Conservation (phyloP, 306 rosid species). For the Clitoria ternatea region DNA sequence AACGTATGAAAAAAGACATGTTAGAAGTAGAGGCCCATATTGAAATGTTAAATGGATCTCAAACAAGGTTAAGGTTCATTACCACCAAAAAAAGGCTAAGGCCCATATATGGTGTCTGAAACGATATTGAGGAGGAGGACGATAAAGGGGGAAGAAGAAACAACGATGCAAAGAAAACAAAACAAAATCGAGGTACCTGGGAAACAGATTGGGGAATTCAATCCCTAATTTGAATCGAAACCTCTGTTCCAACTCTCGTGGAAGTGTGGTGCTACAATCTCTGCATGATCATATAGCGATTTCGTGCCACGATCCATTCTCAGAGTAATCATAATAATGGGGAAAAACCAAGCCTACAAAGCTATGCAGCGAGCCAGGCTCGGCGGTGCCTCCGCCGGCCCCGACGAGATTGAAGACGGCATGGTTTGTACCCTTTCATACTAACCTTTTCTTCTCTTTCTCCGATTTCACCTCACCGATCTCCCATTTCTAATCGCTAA, state of each 20-base stretch:
- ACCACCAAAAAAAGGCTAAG: not conserved
- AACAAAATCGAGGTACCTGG: not conserved
- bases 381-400: slow-evolving; percentile 84
- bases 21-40: not conserved
- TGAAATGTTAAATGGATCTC: not conserved
- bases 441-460: not conserved
- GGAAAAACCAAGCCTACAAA: slow-evolving; percentile 97
- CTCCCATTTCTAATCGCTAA: not conserved
- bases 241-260: not conserved
- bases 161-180: not conserved
- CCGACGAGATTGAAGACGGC: slow-evolving; percentile 96
- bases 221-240: slow-evolving; percentile 22
- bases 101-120: not conserved
- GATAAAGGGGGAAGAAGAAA: not conserved
- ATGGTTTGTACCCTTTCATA: slow-evolving; percentile 99
- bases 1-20: too few relatives aligned
- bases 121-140: not conserved
- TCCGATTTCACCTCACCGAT: not conserved
- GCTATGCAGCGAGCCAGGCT: slow-evolving; percentile 96
- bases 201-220: slow-evolving; percentile 23
- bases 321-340: slow-evolving; percentile 46
- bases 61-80: not conserved
- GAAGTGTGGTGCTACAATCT: not conserved
- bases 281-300: slow-evolving; percentile 11
- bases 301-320: not conserved